Base-by-base conservation (phyloP, 2,329 filamentous ascomycete genomes). In the Fusarium decemcellulare region DNA sequence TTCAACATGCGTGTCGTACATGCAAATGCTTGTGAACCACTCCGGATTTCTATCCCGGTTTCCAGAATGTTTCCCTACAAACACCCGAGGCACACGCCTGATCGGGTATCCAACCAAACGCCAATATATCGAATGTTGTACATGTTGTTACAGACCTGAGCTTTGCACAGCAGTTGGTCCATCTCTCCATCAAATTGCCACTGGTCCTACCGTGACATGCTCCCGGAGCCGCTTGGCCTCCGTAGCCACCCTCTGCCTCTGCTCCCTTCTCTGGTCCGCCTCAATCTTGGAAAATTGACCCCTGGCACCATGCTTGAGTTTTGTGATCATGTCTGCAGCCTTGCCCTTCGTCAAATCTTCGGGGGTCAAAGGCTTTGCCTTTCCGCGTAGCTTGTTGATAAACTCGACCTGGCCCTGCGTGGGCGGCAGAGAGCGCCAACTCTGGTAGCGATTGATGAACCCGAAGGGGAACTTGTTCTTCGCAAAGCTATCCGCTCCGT, bases 301-400 rank as follows among this genome's bases (percentile, higher is more conserved):
- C 78, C 84, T 88, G 1, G 93, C 93, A 1, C 95, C 95, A 76
- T 96, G 92, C 78, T 92, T 95, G 65, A 97, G 77, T 79, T 97
- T 97, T 8, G 93, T 97, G 69, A 98, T 97, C 92, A 97, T 95
- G 77, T 98, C 95, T 6, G 87, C 87, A 6, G 94, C 95, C 76
- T 89, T 90, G 8, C 95, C 95, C 76, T 95, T 96, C 14, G 88
- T 94, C 61, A 97, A 74, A 30, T 90, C 86, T 0, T 81, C 80
- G 0, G 80, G 72, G 2, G 81, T 85, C 53, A 94, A 76, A 56
- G 86, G 82, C 30, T 90, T 82, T 84, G 71, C 66, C 55, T 86
- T 81, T 1, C 80, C 80, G 9, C 91, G 84, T 5, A 91, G 74
- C 74, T 89, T 92, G 75, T 94, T 94, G 56, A 96, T 78, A 59